phyloP scores from a whole-genome alignment of 306 rosid genomes.

The Dryas alaskensis region DNA sequence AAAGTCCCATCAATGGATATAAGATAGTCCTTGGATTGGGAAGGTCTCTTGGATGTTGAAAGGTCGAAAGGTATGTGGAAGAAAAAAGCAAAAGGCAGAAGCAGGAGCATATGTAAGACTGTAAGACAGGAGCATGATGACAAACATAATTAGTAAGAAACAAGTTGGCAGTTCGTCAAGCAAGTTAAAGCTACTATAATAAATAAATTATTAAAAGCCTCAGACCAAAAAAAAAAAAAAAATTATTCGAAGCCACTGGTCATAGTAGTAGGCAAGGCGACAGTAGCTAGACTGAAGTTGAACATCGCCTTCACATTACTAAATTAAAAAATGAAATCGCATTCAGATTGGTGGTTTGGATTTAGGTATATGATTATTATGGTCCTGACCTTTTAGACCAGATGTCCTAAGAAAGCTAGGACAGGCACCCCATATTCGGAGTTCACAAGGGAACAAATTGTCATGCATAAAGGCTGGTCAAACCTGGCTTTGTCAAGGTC shows the following conservation, averaged over 20 bases:
- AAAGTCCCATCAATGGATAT: conserved; percentile 3
- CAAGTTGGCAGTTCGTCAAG: conserved; percentile 40
- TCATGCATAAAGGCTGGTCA: conserved; percentile 16
- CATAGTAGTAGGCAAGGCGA: conserved; percentile 1
- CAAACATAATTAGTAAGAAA: conserved; percentile 3
- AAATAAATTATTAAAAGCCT: conserved; percentile 11
- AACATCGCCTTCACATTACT: conserved; percentile 1
- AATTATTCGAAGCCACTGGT: not conserved
- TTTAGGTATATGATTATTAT: not conserved
- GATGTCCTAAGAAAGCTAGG: not conserved
- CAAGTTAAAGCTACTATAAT: conserved; percentile 30
- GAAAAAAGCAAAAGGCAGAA: not conserved
- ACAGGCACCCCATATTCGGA: conserved; percentile 8
- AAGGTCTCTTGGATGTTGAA: not conserved
- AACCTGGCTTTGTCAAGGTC: not conserved
- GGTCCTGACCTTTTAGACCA: not conserved
- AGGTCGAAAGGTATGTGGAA: not conserved
- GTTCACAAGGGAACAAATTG: conserved; percentile 15
- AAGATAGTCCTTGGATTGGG: not conserved
- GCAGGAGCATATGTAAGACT: not conserved
- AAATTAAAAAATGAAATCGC: not conserved
- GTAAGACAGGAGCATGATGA: conserved; percentile 16
- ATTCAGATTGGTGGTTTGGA: not conserved
- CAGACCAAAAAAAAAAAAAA: conserved; percentile 8
- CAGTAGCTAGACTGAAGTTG: conserved; percentile 8